Evolutionary conservation across 345 rosid genomes (phyloP).

Genomic region (Populus tremula): DNA sequence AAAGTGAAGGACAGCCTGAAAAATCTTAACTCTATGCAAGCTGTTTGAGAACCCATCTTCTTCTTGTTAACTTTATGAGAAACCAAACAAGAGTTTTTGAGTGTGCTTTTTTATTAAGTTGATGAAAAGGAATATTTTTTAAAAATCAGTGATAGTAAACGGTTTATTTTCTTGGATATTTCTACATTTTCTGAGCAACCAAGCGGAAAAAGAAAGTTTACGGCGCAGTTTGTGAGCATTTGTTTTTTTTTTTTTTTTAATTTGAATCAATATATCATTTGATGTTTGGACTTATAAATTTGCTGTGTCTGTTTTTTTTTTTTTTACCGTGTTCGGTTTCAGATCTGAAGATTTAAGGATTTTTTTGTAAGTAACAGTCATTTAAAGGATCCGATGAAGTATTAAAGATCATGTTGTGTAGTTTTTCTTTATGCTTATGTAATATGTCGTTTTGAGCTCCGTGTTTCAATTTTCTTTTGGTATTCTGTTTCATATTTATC

Average conservation of each 20-base stretch:
- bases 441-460: neutral
- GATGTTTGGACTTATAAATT: neutral
- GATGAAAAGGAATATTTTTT: neutral
- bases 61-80: slow-evolving; percentile 8
- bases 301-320: neutral
- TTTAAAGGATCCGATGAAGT: slow-evolving; percentile 8
- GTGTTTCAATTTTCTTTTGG: slow-evolving; percentile 18
- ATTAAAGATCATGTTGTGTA: neutral
- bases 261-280: neutral
- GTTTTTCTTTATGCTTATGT: neutral
- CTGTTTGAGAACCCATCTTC: slow-evolving; percentile 11
- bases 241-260: neutral
- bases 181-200: slow-evolving; percentile 23
- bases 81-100: neutral
- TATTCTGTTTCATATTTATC: slow-evolving; percentile 7
- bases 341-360: slow-evolving; percentile 53
- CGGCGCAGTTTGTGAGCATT: neutral
- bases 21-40: neutral
- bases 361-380: slow-evolving; percentile 4
- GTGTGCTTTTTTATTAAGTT: slow-evolving; percentile 20
- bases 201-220: slow-evolving; percentile 8
- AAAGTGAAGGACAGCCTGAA: neutral
- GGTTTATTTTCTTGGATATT: slow-evolving; percentile 17
- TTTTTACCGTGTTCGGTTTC: slow-evolving; percentile 22
- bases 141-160: neutral